Conservation (phyloP, 352 stramenopile genomes). For the Pythium folliculosum region DNA sequence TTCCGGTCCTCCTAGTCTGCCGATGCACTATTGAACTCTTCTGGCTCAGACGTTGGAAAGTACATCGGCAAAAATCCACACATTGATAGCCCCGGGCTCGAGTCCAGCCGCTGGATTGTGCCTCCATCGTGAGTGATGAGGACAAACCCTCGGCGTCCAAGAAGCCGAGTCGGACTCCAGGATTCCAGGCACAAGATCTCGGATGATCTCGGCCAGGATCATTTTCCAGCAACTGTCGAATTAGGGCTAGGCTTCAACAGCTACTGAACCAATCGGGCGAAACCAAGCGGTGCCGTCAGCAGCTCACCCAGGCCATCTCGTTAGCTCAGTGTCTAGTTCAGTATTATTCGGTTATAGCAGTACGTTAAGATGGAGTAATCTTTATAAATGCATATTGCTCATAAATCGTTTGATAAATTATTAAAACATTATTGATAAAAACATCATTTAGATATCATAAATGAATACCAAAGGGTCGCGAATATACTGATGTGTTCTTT, state of each 20-base stretch:
- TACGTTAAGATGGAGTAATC: not conserved
- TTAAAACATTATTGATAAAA: not conserved
- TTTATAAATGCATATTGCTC: too few relatives aligned
- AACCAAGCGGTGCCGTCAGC: constrained; percentile 3
- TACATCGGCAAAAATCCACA: too few relatives aligned
- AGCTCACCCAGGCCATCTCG: not conserved
- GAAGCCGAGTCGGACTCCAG: too few relatives aligned
- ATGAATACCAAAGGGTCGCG: not conserved
- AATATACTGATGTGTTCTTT: constrained; percentile 16
- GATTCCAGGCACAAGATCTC: not conserved
- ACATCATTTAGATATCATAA: not conserved
- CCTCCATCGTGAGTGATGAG: too few relatives aligned
- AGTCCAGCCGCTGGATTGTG: too few relatives aligned
- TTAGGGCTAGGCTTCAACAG: not conserved
- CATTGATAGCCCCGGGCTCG: too few relatives aligned
- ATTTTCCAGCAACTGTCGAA: not conserved
- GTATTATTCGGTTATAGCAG: not conserved
- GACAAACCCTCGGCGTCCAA: too few relatives aligned
- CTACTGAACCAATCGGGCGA: constrained; percentile 1
- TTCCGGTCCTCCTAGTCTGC: too few relatives aligned
- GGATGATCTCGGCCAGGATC: not conserved
- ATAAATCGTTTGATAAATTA: too few relatives aligned
- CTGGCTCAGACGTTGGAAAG: too few relatives aligned
- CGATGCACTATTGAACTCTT: too few relatives aligned
- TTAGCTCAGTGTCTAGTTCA: constrained; percentile 13